These are phyloP conservation scores for Yarrowia alimentaria DNA, from an alignment of 805 yeast genomes.

Conservation along the genomic window DNA sequence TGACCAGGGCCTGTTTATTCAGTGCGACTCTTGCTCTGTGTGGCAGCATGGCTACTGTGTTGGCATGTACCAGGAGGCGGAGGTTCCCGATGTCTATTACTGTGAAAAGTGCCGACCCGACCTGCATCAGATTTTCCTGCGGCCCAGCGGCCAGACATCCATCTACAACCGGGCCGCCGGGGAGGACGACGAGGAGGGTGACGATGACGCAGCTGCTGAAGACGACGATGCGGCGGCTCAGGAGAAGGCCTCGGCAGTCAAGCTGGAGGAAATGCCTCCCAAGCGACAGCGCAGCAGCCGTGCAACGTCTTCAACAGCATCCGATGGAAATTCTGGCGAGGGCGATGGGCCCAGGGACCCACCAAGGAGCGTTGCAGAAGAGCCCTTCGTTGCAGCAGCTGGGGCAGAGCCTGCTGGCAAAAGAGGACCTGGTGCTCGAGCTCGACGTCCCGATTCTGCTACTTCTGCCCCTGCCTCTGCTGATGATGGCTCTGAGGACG, in stretches of 20 bases:
- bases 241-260: too few species aligned
- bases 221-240: too few species aligned
- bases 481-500: conserved; percentile 26
- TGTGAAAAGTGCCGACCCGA: conserved; percentile 91
- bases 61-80: conserved; percentile 69
- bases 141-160: conserved; percentile 49
- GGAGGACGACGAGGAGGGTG: conserved; percentile 37
- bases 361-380: conserved; percentile 20
- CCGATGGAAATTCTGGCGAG: too few species aligned
- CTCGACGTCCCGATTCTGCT: conserved; percentile 28
- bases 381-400: conserved; percentile 20
- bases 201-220: conserved; percentile 34
- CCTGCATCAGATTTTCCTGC: conserved; percentile 58
- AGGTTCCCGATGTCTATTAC: conserved; percentile 91
- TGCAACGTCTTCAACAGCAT: conserved; percentile 20
- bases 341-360: conserved; percentile 26
- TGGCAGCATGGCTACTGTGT: conserved; percentile 99
- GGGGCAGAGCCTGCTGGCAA: not conserved
- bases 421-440: conserved; percentile 18
- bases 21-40: conserved; percentile 89
- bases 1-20: conserved; percentile 92
- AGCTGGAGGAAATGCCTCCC: conserved; percentile 20
- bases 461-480: conserved; percentile 25
- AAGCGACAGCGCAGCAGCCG: conserved; percentile 23
- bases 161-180: conserved; percentile 49